These are phyloP conservation scores for Annona cherimola DNA, from an alignment of 164 flowering plant genomes.

Conservation along the genomic window DNA sequence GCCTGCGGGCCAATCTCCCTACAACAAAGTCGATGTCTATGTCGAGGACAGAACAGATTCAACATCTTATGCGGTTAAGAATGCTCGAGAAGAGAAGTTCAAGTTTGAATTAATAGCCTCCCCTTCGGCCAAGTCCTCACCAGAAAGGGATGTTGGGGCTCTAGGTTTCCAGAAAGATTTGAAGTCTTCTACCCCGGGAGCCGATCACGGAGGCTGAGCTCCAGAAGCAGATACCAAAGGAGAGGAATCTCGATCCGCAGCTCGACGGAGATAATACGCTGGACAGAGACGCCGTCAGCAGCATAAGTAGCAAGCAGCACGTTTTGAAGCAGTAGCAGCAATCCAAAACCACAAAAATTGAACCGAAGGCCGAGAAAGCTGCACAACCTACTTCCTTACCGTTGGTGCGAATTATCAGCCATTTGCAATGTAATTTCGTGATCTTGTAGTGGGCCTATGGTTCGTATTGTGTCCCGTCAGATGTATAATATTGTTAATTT, in stretches of 20 bases:
- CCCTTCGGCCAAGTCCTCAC: conserved; percentile 62
- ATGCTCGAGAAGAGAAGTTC: conserved; percentile 56
- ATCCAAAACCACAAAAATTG: conserved; percentile 21
- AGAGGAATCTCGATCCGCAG: conserved; percentile 43
- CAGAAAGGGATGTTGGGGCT: conserved; percentile 48
- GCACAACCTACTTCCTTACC: no score
- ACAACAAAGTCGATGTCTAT: conserved; percentile 26
- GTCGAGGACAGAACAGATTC: conserved; percentile 21
- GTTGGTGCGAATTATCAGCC: no score
- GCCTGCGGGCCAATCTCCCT: conserved; percentile 40
- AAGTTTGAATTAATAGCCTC: conserved; percentile 94
- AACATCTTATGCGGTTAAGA: conserved; percentile 25
- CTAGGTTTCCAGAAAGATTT: conserved; percentile 23
- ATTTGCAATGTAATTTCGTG: no score
- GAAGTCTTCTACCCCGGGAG: conserved; percentile 29
- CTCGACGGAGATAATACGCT: conserved; percentile 55
- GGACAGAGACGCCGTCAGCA: conserved; percentile 31
- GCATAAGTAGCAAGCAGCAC: conserved; percentile 19
- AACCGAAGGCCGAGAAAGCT: conserved; percentile 42
- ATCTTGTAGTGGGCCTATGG: no score
- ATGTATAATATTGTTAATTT: no score
- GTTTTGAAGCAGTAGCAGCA: conserved; percentile 12
- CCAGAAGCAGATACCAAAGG: conserved; percentile 31
- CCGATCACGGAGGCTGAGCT: conserved; percentile 29
- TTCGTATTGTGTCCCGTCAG: no score